Evolutionary conservation across 2,329 filamentous ascomycete species (phyloP), one percentile per base, ranked within the genome.

Genomic region (Bipolaris sorokiniana): DNA sequence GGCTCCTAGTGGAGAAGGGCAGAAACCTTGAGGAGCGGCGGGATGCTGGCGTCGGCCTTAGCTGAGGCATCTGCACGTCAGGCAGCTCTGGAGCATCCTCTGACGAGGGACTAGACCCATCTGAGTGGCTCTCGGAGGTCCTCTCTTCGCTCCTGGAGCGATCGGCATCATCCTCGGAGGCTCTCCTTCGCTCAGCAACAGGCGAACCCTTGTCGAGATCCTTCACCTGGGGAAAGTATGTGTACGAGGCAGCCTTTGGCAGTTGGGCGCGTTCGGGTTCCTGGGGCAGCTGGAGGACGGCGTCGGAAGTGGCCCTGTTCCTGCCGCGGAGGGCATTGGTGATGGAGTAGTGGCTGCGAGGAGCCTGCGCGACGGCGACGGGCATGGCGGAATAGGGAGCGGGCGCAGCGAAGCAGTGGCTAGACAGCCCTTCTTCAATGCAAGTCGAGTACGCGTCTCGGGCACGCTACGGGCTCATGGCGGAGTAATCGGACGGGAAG

Each of bases 61-160:
- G 69, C 62, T 67, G 67, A 34, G 67, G 67, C 70, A 64, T 75
- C 59, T 74, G 66, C 48, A 69, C 40, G 23, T 49, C 63, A 10
- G 59, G 60, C 23, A 64, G 59, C 50, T 77, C 68, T 4, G 69
- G 68, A 18, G 66, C 63, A 31, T 74, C 73, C 54, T 77, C 74
- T 28, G 76, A 77, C 26, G 78, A 77, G 10, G 79, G 80, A 48
- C 78, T 81, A 9, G 77, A 79, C 54, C 76, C 77, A 23, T 75
- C 79, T 16, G 79, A 80, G 16, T 78, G 79, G 51, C 76, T 75
- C 59, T 70, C 73, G 11, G 73, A 73, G 3, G 65, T 65, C 31
- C 63, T 61, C 57, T 80, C 78, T 40, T 63, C 71, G 51, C 62
- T 64, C 42, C 57, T 64, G 52, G 55, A 59, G 16, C 61, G 57